These are phyloP conservation scores for Neurospora sublineolata DNA, from an alignment of 495 filamentous ascomycete species.

Conservation along the genomic window DNA sequence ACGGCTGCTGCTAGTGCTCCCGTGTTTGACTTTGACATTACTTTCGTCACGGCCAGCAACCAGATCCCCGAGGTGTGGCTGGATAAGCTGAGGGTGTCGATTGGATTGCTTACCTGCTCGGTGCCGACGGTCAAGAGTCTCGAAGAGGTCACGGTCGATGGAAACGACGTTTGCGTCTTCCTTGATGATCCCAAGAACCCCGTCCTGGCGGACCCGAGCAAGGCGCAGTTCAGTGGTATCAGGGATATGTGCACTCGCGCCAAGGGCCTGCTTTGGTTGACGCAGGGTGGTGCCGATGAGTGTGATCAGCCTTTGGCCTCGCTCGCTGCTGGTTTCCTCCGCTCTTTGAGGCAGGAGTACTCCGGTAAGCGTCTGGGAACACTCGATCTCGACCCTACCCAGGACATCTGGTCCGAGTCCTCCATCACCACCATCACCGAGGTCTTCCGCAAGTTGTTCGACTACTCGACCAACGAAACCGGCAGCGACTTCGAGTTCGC, in stretches of 20 bases:
- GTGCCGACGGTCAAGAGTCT: constrained; percentile 13
- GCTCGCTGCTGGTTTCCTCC: constrained; percentile 22
- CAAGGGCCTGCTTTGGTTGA: constrained; percentile 36
- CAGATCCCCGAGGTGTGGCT: constrained; percentile 7
- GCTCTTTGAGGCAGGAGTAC: constrained; percentile 23
- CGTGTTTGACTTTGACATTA: constrained; percentile 17
- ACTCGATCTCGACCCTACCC: constrained; percentile 15
- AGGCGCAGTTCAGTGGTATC: constrained; percentile 14
- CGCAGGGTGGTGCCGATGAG: constrained; percentile 33
- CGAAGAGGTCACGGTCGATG: constrained; percentile 4
- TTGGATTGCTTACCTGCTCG: constrained; percentile 17
- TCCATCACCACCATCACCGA: constrained; percentile 14
- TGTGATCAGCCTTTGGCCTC: constrained; percentile 14
- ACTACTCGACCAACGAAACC: constrained; percentile 2
- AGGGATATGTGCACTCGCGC: constrained; percentile 17
- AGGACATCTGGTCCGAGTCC: constrained; percentile 7
- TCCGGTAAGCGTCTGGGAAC: constrained; percentile 15
- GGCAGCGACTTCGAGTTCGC: constrained; percentile 20
- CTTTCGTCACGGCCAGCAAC: constrained; percentile 6
- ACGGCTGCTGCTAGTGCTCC: constrained; percentile 6
- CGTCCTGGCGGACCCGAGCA: constrained; percentile 14
- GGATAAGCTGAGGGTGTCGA: constrained; percentile 15
- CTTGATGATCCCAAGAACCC: constrained; percentile 24
- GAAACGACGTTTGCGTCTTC: constrained; percentile 21
- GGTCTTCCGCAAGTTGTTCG: constrained; percentile 13